Base-by-base conservation (phyloP, 179 eudicot genomes). In the Amaranthus tricolor region DNA sequence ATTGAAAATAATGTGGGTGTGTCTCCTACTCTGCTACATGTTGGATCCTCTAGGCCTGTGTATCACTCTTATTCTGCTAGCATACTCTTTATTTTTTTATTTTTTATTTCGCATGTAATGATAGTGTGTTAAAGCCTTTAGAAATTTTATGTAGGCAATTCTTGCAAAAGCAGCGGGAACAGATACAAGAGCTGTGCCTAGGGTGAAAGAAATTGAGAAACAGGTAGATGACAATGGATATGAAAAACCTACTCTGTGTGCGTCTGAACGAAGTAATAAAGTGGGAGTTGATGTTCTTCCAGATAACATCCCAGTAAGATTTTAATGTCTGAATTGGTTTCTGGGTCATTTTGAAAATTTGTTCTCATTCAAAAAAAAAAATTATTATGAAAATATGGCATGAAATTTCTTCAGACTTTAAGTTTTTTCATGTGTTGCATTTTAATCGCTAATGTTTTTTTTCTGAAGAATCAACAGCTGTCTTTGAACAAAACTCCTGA, bases 151-250 rank as follows among this genome's bases (percentile, higher is more conserved):
- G 51, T 79, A 95, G 99, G 98, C 89, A 62, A 80, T 89, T 75
- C 84, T 90, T 72, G 88, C 87, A 63, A 93, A 85, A 82, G 88
- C 89, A 73, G 87, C 94, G 73, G 86, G 80, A 72, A 72, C 82
- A 45, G 68, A 78, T 40, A 74, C 68, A 66, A 83, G 68, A 66
- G 75, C 91, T 53, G 62, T 66, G 47, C 84, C 67, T 66, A 84
- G 82, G 57, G 74, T 77, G 64, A 87, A 88, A 82, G 85, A 72
- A 73, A 75, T 78, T 51, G 78, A 75, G 62, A 85, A 72, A 59
- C 82, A 82, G 62, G 78, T 73, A 21, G 85, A 82, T 50, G 68
- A 62, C 16, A 81, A 79, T 9, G 77, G 81, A 65, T 78, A 77
- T 63, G 79, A 75, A 43, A 81, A 82, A 52, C 75, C 55, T 56